A percentile compares a stretch with the other conserved stretches of the same genome.
These are phyloP conservation scores for Xylariaceae sp. DNA, from an alignment of 2,329 filamentous ascomycete genomes.

Conservation along the genomic window DNA sequence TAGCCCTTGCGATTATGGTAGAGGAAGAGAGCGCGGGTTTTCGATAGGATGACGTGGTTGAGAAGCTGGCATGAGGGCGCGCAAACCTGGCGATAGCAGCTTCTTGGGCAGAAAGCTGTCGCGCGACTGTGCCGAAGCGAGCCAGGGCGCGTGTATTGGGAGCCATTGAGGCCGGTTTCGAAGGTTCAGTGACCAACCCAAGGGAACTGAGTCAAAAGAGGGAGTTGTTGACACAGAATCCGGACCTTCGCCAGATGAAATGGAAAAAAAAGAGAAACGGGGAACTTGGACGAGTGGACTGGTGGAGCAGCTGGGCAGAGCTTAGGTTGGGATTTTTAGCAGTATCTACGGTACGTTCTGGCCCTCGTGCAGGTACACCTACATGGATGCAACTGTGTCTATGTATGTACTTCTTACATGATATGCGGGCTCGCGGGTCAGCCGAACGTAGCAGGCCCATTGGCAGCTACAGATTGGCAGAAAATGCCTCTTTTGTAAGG, in stretches of 20 bases:
- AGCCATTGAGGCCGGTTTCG: constrained; percentile 35
- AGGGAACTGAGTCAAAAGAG: not conserved
- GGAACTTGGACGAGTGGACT: not conserved
- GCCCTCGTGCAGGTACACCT: too few species aligned
- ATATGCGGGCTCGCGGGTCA: too few species aligned
- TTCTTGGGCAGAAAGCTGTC: constrained; percentile 26
- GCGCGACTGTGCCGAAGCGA: constrained; percentile 25
- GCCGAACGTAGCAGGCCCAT: too few species aligned
- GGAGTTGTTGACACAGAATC: not conserved
- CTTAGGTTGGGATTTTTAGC: too few species aligned
- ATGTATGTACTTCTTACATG: too few species aligned
- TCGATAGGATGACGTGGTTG: constrained; percentile 24
- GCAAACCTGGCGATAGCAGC: constrained; percentile 28
- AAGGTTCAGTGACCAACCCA: constrained; percentile 6
- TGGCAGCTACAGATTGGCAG: too few species aligned
- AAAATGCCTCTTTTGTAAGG: too few species aligned
- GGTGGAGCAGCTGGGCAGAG: too few species aligned
- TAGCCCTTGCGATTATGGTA: constrained; percentile 31
- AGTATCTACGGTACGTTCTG: too few species aligned
- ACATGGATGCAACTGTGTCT: too few species aligned
- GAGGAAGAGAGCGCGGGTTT: constrained; percentile 23
- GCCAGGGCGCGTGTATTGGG: constrained; percentile 40
- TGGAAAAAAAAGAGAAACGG: not conserved
- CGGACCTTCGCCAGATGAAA: not conserved
- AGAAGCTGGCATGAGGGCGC: constrained; percentile 18